Evolutionary conservation across 2,329 filamentous ascomycete genomes (phyloP).

Genomic region (Sporothrix inflata): DNA sequence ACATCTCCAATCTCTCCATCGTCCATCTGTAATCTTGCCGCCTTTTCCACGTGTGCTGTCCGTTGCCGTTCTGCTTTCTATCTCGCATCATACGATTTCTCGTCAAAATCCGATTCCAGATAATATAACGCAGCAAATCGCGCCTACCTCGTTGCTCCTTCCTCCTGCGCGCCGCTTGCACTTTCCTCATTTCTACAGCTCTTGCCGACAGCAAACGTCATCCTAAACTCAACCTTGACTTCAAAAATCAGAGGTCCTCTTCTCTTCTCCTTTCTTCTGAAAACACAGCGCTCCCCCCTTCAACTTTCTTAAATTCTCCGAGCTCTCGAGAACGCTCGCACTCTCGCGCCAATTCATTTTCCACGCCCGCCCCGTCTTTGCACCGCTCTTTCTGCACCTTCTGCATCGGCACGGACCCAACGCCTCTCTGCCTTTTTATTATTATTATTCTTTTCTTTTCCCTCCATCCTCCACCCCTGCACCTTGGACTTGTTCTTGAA

Average conservation of each 20-base stretch:
- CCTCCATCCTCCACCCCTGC: neutral
- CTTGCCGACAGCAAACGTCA: neutral
- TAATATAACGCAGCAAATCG: neutral
- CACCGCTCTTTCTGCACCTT: neutral
- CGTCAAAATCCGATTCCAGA: neutral
- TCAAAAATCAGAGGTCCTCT: neutral
- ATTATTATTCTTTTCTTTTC: neutral
- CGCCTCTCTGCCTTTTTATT: neutral
- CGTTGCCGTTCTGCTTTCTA: neutral
- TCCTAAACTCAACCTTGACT: neutral
- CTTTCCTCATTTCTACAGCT: slow-evolving; percentile 13
- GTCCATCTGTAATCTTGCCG: neutral
- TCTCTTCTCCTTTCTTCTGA: neutral
- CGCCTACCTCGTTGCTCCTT: slow-evolving; percentile 2
- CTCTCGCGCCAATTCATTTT: slow-evolving; percentile 13
- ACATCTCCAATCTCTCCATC: neutral
- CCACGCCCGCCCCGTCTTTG: neutral
- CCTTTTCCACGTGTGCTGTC: neutral
- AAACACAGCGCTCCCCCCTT: neutral
- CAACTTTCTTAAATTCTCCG: neutral
- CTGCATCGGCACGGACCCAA: neutral
- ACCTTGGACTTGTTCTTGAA: neutral
- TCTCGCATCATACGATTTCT: slow-evolving; percentile 15
- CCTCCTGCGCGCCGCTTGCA: slow-evolving; percentile 19
- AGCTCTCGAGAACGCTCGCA: neutral